Conservation (phyloP, 306 rosid species). For the Dryas octopetala region DNA sequence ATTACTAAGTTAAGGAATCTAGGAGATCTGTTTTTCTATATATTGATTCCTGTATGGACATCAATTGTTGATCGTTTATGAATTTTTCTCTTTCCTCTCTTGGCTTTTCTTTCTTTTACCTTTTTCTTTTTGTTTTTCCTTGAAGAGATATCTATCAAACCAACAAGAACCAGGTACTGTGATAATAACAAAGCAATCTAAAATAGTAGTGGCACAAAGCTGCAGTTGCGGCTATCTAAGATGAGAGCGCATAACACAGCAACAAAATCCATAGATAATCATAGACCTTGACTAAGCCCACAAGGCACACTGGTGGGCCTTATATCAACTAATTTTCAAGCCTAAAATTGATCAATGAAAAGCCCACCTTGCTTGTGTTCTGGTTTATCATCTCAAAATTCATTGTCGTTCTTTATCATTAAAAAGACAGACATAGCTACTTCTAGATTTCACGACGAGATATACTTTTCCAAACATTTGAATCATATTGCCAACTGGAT, state of each 20-base stretch:
- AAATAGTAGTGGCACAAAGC: neutral
- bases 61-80: neutral
- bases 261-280: neutral
- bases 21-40: neutral
- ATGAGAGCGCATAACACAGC: neutral
- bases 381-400: too few species aligned
- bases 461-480: neutral
- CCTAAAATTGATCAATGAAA: neutral
- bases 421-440: neutral
- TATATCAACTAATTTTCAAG: neutral
- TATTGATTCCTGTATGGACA: neutral
- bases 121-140: neutral
- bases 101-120: neutral
- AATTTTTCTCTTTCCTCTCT: neutral
- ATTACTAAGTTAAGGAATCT: neutral
- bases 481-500: neutral
- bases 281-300: neutral
- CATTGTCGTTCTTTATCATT: neutral
- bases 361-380: too few species aligned
- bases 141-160: neutral
- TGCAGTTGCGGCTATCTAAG: neutral
- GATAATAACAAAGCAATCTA: neutral
- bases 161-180: conserved; percentile 9
- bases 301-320: too few species aligned
- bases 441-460: neutral